Conservation (phyloP, 306 rosid genomes). For the Betula pendula region DNA sequence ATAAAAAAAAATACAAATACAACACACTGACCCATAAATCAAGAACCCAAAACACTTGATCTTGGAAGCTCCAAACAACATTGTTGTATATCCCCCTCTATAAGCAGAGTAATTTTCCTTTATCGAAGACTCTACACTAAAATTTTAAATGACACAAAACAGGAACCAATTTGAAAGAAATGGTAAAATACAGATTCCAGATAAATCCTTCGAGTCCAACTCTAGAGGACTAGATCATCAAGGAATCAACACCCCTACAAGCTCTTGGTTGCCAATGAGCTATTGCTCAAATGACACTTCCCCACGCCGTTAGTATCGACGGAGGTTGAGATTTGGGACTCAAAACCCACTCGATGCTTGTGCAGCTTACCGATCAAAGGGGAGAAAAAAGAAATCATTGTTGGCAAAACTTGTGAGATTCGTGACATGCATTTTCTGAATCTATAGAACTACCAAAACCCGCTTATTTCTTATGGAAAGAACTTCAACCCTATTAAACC, state of each 20-base stretch:
- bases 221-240: not conserved
- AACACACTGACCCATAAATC: not conserved
- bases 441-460: not conserved
- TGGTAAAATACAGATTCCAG: not conserved
- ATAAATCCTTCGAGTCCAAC: not conserved
- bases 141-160: not conserved
- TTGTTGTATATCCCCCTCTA: not conserved
- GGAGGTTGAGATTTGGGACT: not conserved
- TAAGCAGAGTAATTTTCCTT: not conserved
- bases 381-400: no score
- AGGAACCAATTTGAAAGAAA: not conserved
- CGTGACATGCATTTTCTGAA: not conserved
- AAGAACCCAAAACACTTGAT: constrained; percentile 14
- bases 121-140: not conserved
- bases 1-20: constrained; percentile 5
- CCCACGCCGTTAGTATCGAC: not conserved
- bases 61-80: not conserved
- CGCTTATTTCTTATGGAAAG: not conserved
- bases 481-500: not conserved
- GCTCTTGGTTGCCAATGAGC: not conserved
- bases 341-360: not conserved
- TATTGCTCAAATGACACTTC: not conserved
- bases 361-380: not conserved
- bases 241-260: not conserved
- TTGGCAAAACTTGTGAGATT: not conserved